Evolutionary conservation across 2,329 filamentous ascomycete species (phyloP).

Genomic region (Tolypocladium tropicale): DNA sequence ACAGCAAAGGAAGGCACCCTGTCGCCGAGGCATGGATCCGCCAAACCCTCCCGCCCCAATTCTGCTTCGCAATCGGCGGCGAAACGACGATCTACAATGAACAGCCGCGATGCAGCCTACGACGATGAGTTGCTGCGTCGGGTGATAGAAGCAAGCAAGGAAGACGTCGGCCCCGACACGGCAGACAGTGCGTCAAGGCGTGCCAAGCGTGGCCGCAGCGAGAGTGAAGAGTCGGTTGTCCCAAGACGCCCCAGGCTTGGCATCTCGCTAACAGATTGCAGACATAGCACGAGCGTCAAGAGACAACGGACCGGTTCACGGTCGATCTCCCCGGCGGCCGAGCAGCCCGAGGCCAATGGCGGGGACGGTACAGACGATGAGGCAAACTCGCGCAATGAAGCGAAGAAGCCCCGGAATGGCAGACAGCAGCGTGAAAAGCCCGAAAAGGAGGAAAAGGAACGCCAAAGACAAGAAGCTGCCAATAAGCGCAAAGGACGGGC

Average conservation of each 20-base stretch:
- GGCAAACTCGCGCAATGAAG: conserved; percentile 34
- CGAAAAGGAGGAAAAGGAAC: conserved; percentile 65
- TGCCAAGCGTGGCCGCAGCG: conserved; percentile 76
- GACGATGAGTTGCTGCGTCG: conserved; percentile 84
- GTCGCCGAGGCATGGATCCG: conserved; percentile 42
- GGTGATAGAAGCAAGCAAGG: conserved; percentile 92
- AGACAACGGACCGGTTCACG: conserved; percentile 74
- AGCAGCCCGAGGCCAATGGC: conserved; percentile 36
- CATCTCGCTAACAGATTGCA: conserved; percentile 25
- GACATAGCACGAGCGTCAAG: conserved; percentile 63
- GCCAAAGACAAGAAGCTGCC: conserved; percentile 61
- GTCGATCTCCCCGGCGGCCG: conserved; percentile 48
- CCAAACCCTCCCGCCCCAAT: conserved; percentile 45
- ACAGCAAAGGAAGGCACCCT: conserved; percentile 51
- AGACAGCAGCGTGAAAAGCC: conserved; percentile 53
- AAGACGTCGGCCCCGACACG: conserved; percentile 49
- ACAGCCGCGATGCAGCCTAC: conserved; percentile 88
- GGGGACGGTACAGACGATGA: conserved; percentile 66
- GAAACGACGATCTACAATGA: conserved; percentile 93
- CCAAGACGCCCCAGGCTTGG: conserved; percentile 12
- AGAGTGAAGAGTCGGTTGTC: conserved; percentile 79
- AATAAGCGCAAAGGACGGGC: conserved; percentile 74
- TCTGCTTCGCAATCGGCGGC: conserved; percentile 47
- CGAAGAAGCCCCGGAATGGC: conserved; percentile 51
- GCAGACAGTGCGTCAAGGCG: conserved; percentile 49